Conservation (phyloP, 2,329 filamentous ascomycete species). For the Pestalotiopsis sp. region DNA sequence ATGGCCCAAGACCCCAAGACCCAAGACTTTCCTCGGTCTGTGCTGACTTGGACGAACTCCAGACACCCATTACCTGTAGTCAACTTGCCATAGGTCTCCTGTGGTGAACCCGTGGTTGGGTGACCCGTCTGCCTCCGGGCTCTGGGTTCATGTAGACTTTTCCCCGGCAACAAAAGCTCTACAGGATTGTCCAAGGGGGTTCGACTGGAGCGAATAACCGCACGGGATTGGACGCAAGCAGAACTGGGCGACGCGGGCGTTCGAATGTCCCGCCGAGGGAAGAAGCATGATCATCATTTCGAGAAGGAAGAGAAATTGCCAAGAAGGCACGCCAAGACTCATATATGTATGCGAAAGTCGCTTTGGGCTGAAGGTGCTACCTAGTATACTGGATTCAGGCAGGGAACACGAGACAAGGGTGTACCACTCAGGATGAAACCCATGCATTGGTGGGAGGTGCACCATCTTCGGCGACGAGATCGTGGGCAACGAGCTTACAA, state of each 20-base stretch:
- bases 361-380: neutral
- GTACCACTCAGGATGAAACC: neutral
- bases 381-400: neutral
- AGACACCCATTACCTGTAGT: too few species aligned
- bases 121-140: too few species aligned
- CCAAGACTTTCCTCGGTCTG: too few species aligned
- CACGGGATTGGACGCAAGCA: neutral
- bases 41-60: too few species aligned
- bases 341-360: slow-evolving; percentile 6
- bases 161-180: too few species aligned
- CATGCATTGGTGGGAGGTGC: neutral
- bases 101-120: too few species aligned
- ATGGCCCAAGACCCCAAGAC: too few species aligned
- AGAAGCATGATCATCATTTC: neutral
- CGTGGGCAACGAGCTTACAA: neutral
- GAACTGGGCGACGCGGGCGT: neutral
- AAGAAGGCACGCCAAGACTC: slow-evolving; percentile 6
- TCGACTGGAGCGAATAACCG: neutral
- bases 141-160: too few species aligned
- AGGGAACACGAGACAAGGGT: neutral
- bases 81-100: too few species aligned
- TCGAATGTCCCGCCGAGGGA: neutral
- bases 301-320: neutral
- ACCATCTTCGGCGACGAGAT: neutral
- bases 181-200: too few species aligned